These are phyloP conservation scores for Thermothelomyces thermophilus DNA, from an alignment of 2,329 filamentous ascomycete genomes.

Conservation along the genomic window DNA sequence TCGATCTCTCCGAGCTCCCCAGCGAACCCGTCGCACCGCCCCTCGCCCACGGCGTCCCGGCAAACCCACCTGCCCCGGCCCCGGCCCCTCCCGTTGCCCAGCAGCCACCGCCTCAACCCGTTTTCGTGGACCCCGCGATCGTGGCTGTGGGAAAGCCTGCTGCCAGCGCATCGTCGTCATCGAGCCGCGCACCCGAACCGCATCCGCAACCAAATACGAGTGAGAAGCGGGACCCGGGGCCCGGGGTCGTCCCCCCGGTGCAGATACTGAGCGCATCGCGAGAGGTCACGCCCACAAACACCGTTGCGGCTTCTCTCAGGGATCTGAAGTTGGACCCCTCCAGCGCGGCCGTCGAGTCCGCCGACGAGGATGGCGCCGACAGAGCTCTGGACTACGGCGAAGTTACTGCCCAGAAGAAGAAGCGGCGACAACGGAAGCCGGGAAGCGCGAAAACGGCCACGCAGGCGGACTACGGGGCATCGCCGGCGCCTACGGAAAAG, in stretches of 20 bases:
- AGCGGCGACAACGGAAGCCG: constrained; percentile 29
- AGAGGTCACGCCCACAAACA: constrained; percentile 20
- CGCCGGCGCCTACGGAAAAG: constrained; percentile 18
- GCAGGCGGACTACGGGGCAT: constrained; percentile 26
- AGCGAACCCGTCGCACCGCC: constrained; percentile 17
- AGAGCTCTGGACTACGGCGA: constrained; percentile 22
- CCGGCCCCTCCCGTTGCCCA: constrained; percentile 6
- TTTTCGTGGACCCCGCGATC: constrained; percentile 78
- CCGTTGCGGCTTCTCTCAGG: constrained; percentile 21
- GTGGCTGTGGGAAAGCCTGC: constrained; percentile 56
- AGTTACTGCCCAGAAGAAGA: constrained; percentile 26
- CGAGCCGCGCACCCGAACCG: constrained; percentile 17
- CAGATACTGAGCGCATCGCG: constrained; percentile 10
- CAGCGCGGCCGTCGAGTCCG: constrained; percentile 8
- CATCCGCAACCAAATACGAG: constrained; percentile 28
- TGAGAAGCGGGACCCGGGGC: constrained; percentile 30
- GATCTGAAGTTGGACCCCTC: constrained; percentile 22
- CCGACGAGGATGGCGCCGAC: constrained; percentile 19
- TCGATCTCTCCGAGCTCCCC: constrained; percentile 36
- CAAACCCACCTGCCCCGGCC: constrained; percentile 23
- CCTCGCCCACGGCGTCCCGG: neutral
- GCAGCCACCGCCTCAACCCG: constrained; percentile 24
- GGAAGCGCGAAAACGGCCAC: constrained; percentile 26
- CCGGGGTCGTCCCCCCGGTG: constrained; percentile 17
- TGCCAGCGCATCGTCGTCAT: constrained; percentile 17